phyloP scores from a whole-genome alignment of 768 basidiomycete species.

The Lentinula sp. region DNA sequence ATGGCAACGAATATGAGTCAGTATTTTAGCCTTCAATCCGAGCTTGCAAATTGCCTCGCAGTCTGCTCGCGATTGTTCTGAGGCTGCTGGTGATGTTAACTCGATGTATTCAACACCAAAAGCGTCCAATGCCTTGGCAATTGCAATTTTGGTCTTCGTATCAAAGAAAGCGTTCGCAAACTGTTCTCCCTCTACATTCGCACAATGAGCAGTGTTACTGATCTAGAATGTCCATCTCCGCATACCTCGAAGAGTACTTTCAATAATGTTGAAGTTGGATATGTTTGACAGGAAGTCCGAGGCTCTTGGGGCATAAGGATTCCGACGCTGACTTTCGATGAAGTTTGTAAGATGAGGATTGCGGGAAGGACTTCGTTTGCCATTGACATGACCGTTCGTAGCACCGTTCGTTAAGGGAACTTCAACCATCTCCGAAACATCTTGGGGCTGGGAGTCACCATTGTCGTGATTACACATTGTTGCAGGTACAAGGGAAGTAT shows the following conservation, averaged over 20 bases:
- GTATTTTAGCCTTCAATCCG: conserved; percentile 91
- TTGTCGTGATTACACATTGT: conserved; percentile 61
- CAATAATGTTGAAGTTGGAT: conserved; percentile 94
- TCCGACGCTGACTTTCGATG: conserved; percentile 38
- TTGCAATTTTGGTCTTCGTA: conserved; percentile 99
- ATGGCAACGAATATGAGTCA: conserved; percentile 98
- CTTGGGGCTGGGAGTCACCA: conserved; percentile 38
- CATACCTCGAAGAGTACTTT: conserved; percentile 90
- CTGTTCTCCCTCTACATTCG: conserved; percentile 83
- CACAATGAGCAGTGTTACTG: conserved; percentile 1
- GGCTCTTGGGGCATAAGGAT: conserved; percentile 88
- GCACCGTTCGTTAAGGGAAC: conserved; percentile 50
- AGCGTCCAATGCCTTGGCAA: conserved; percentile 95
- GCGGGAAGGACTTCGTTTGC: conserved; percentile 35
- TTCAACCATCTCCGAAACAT: conserved; percentile 62
- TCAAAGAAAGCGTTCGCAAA: conserved; percentile 99
- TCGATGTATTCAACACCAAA: conserved; percentile 99
- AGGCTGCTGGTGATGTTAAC: conserved; percentile 95
- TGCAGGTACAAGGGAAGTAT: conserved; percentile 7
- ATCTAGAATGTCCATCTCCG: conserved; percentile 7
- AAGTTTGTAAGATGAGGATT: conserved; percentile 22
- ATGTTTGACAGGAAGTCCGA: conserved; percentile 90
- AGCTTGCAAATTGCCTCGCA: conserved; percentile 99
- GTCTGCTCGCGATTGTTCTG: conserved; percentile 88
- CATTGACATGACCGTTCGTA: conserved; percentile 23